Evolutionary conservation across 1,284 basidiomycete genomes (phyloP).

Genomic region (Ustilago loliicola): DNA sequence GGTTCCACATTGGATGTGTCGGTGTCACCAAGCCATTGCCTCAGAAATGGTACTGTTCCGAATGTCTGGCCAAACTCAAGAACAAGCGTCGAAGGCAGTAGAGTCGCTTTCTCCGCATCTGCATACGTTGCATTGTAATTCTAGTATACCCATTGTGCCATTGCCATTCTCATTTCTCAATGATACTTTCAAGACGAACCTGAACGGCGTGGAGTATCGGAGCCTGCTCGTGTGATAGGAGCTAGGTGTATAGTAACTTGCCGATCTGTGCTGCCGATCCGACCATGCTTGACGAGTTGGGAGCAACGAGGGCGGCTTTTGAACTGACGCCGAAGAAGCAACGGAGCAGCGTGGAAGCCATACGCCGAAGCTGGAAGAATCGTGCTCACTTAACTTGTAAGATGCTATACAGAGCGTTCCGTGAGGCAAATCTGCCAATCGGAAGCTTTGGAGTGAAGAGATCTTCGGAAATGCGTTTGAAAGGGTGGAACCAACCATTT

Average conservation of each 20-base stretch:
- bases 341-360: slow-evolving; percentile 10
- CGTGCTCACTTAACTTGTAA: too few relatives aligned
- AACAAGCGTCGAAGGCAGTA: slow-evolving; percentile 47
- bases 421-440: not conserved
- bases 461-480: slow-evolving; percentile 9
- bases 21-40: slow-evolving; percentile 68
- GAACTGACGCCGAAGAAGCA: not conserved
- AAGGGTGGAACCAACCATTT: not conserved
- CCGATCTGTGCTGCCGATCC: slow-evolving; percentile 10
- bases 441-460: not conserved
- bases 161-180: not conserved
- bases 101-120: not conserved
- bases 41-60: slow-evolving; percentile 66
- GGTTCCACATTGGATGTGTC: slow-evolving; percentile 70
- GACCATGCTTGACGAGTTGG: slow-evolving; percentile 2
- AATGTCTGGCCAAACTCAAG: slow-evolving; percentile 54
- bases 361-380: slow-evolving; percentile 3
- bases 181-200: not conserved
- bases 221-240: not conserved
- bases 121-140: not conserved
- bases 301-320: slow-evolving; percentile 3
- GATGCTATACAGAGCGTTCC: not conserved
- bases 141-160: slow-evolving; percentile 16
- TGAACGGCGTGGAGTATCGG: not conserved
- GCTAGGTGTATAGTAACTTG: not conserved